These are phyloP conservation scores for Nyctanthes arbortristis DNA, from an alignment of 257 asterid species.

Conservation along the genomic window DNA sequence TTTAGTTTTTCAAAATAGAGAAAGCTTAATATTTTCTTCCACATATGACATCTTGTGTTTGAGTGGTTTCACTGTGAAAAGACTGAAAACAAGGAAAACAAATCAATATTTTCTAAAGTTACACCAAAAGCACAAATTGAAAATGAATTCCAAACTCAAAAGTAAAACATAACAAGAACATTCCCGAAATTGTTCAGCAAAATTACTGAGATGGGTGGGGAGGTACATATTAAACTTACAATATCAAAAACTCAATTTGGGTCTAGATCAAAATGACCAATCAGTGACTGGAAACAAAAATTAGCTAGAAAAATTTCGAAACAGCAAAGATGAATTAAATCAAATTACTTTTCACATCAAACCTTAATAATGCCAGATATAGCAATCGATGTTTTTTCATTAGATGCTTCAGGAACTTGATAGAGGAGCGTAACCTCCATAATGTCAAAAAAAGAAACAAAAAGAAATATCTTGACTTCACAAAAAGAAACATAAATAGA, in stretches of 20 bases:
- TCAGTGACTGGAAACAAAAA: conserved; percentile 74
- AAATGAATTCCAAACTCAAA: too few species aligned
- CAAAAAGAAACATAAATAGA: neutral
- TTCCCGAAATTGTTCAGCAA: too few species aligned
- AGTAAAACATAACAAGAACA: too few species aligned
- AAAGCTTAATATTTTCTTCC: too few species aligned
- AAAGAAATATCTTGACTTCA: neutral
- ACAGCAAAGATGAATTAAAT: conserved; percentile 19
- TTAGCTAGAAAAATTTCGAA: conserved; percentile 34
- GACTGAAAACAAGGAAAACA: too few species aligned
- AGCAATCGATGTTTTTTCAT: conserved; percentile 66
- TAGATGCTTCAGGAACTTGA: conserved; percentile 76
- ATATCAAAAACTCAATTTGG: conserved; percentile 98
- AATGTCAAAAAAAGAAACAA: conserved; percentile 18
- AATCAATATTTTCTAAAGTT: too few species aligned
- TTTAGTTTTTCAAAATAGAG: too few species aligned
- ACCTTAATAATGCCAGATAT: conserved; percentile 94
- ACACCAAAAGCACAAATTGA: too few species aligned
- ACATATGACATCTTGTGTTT: too few species aligned
- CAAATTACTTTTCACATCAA: conserved; percentile 22
- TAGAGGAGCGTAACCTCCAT: conserved; percentile 91
- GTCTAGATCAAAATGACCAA: conserved; percentile 98
- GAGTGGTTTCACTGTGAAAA: too few species aligned
- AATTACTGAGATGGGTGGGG: too few species aligned
- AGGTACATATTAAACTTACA: too few species aligned